Conservation (phyloP, 169 alveolate genomes). For the Cryptosporidium muris region DNA sequence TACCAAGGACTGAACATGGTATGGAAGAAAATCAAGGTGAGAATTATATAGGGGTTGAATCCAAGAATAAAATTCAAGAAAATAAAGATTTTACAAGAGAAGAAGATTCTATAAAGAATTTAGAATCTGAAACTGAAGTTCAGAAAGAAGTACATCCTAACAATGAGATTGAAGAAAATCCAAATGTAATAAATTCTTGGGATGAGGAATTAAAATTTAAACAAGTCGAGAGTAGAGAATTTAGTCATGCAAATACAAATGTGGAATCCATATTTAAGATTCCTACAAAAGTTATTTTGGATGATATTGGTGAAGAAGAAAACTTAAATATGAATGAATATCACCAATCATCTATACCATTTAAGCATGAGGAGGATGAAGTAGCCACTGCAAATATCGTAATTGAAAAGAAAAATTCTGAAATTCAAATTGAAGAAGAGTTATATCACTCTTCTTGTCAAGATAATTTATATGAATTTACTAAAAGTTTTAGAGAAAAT, state of each 20-base stretch:
- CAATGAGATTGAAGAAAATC: constrained; percentile 1
- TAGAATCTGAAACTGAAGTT: not conserved
- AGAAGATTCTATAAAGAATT: not conserved
- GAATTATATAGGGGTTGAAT: not conserved
- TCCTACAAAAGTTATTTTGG: no score
- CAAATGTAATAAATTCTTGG: not conserved
- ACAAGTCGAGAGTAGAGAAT: no score
- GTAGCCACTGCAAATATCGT: no score
- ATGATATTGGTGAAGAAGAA: no score
- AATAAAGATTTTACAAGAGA: not conserved
- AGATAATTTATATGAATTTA: no score
- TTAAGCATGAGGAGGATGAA: not conserved
- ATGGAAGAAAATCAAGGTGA: not conserved
- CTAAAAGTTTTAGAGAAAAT: not conserved
- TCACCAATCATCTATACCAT: not conserved
- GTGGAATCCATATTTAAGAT: no score
- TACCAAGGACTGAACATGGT: not conserved
- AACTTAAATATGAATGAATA: constrained; percentile 31
- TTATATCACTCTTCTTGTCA: no score
- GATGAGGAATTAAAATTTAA: no score
- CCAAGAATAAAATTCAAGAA: not conserved
- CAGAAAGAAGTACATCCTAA: constrained; percentile 8
- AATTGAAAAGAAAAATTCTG: no score
- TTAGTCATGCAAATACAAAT: no score
- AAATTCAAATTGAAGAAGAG: no score